Base-by-base conservation (phyloP, 1,284 basidiomycete species). In the Earliella scabrosa region DNA sequence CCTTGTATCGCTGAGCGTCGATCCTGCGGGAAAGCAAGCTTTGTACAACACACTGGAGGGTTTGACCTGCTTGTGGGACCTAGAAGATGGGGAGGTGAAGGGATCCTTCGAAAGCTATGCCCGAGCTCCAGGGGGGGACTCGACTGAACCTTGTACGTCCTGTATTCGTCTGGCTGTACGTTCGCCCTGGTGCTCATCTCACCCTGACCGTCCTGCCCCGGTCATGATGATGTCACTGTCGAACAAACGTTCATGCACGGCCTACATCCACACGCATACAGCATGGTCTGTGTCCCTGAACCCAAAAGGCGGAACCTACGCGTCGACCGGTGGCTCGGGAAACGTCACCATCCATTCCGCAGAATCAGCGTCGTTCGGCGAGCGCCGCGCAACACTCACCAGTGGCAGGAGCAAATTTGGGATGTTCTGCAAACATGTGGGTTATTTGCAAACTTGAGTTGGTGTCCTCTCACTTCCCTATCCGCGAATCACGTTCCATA, bases 261-360 rank as follows among this genome's bases (percentile, higher is more conserved):
- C 68, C 85, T 38, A 16, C n/a, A 8, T 38, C n/a, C 35, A 14
- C 20, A 18, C 39, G 92, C 92, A 9, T 95, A 60, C 68, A 86
- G 93, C 92, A 8, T 95, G 90, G 89, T 85, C 85, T 0, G 84
- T 92, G 5, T 93, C 92, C 3, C 71, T 96, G 16, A 85, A 91
- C 66, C 93, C 93, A 0, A 76, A 77, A 43, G 82, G 82, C 14
- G 78, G 78, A 43, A 88, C 85, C 2, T 95, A 92, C 67, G 93
- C 91, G 0, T 88, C 90, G 24, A 87, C 90, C 0, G 91, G 90
- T 26, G 83, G 85, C 26, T 84, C 89, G 0, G 91, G 92, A 0
- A 89, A 87, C 58, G 75, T 94, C 49, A 78, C 75, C 16, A 80
- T 91, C 52, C 86, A 86, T 67, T 89, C 86, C 21, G 82, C 86